Evolutionary conservation across 495 filamentous ascomycete species (phyloP), one percentile per base, ranked within the genome.

Genomic region (Penicillium nucicola): DNA sequence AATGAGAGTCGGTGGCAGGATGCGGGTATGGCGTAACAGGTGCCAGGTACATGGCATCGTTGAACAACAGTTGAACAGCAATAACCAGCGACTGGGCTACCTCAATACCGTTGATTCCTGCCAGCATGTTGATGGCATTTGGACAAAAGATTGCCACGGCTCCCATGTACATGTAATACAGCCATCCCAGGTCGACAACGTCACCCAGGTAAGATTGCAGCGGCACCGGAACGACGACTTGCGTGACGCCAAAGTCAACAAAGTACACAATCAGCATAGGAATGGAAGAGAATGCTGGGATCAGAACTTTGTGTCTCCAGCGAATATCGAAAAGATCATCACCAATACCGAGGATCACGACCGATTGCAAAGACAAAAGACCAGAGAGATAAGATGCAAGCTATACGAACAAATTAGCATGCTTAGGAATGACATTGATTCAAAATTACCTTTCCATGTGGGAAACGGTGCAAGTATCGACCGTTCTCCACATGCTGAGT

Each of bases 251-350:
- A 64, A 97, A 97, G 68, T 97, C 92, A 61, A 97, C 90, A 66
- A 96, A 95, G 72, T 99, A 99, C 48, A 99, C 89, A 43, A 95
- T 86, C 4, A 99, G 85, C 71, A 99, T 86, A 0, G 93, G 93
- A 50, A 97, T 90, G 22, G 91, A 82, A 31, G 91, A 90, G 60
- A 99, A 89, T 13, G 89, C 95, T 4, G 93, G 93, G 53, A 99
- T 96, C 69, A 97, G 84, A 62, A 97, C 84, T 70, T 99, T 99
- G 76, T 99, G 95, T 42, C 93, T 85, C 93, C 93, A 99, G 59
- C 95, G 84, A 58, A 99, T 95, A 68, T 99, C 93, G 70, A 99
- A 95, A 12, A 97, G 80, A 67, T 99, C 93, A 68, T 99, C 93
- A 18, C 88, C 89, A 48, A 97, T 86, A 30, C 93, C 93, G 34